A percentile compares a stretch with the other conserved stretches of the same genome.
These are phyloP conservation scores for Skeletonema tropicum DNA, from an alignment of 108 stramenopile genomes.

Conservation along the genomic window DNA sequence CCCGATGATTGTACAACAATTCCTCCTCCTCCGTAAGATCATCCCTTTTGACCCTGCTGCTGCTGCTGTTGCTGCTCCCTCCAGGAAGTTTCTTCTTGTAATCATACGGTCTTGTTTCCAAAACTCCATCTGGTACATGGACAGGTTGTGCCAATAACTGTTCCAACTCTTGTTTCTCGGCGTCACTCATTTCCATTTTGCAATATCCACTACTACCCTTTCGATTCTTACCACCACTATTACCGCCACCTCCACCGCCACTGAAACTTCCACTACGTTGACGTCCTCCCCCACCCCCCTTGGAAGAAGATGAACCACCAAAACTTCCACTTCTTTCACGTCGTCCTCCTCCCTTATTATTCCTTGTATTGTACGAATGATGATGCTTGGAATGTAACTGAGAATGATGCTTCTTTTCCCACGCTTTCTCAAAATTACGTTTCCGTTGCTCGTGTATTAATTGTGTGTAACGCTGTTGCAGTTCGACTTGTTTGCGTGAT, in stretches of 20 bases:
- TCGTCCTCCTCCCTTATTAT: background rate
- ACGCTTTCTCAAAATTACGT: conserved; percentile 50
- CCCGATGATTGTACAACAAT: conserved; percentile 29
- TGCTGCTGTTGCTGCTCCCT: too few relatives aligned
- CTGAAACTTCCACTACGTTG: conserved; percentile 6
- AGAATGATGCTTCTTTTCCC: conserved; percentile 43
- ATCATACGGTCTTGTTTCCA: conserved; percentile 85
- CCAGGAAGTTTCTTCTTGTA: conserved; percentile 49
- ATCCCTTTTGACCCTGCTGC: background rate
- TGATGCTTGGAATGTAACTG: conserved; percentile 17
- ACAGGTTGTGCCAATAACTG: conserved; percentile 30
- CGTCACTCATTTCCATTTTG: conserved; percentile 39
- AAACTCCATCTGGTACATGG: conserved; percentile 29
- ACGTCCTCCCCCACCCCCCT: background rate
- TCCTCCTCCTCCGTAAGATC: conserved; percentile 41
- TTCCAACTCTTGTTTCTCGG: conserved; percentile 42
- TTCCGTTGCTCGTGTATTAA: conserved; percentile 35
- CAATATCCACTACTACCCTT: conserved; percentile 27
- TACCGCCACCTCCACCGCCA: background rate
- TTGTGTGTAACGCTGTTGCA: conserved; percentile 63
- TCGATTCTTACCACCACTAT: conserved; percentile 15
- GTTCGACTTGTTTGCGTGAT: conserved; percentile 55
- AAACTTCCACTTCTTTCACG: background rate
- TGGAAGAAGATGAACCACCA: too few relatives aligned
- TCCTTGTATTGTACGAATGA: conserved; percentile 5